These are phyloP conservation scores for Naganishia randhawae DNA, from an alignment of 768 basidiomycete species.

Conservation along the genomic window DNA sequence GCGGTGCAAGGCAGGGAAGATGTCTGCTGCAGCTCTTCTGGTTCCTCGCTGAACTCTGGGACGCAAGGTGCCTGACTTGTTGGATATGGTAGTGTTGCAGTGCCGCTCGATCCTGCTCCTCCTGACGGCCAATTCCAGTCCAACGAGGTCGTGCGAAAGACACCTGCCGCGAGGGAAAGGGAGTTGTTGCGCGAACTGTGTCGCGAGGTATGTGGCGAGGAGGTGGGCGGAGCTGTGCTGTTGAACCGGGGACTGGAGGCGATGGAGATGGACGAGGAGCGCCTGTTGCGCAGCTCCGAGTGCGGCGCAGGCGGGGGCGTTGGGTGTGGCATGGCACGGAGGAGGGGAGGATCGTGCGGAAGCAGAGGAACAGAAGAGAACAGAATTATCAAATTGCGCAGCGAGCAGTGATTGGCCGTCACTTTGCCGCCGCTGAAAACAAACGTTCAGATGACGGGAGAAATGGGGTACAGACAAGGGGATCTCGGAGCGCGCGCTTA, in stretches of 20 bases:
- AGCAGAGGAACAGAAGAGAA: too few relatives aligned
- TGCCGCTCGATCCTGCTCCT: background rate
- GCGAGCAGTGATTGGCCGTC: too few relatives aligned
- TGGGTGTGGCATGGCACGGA: too few relatives aligned
- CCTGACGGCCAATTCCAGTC: constrained; percentile 6
- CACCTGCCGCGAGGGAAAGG: background rate
- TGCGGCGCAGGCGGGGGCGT: too few relatives aligned
- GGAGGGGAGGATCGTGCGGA: too few relatives aligned
- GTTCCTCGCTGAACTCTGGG: background rate
- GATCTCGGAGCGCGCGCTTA: too few relatives aligned
- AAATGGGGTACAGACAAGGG: too few relatives aligned
- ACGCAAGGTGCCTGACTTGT: too few relatives aligned
- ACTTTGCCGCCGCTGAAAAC: too few relatives aligned
- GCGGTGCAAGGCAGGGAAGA: too few relatives aligned
- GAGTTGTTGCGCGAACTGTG: background rate
- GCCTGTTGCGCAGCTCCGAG: background rate
- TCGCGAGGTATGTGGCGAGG: background rate
- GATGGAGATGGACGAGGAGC: constrained; percentile 1
- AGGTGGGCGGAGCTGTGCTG: background rate
- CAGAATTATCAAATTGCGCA: too few relatives aligned
- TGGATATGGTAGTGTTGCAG: background rate
- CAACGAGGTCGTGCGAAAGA: background rate
- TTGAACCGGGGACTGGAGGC: background rate
- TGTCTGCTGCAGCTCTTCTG: background rate
- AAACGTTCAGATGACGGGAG: too few relatives aligned